These are phyloP conservation scores for Phialemonium atrogriseum DNA, from an alignment of 2,329 filamentous ascomycete genomes.

Conservation along the genomic window DNA sequence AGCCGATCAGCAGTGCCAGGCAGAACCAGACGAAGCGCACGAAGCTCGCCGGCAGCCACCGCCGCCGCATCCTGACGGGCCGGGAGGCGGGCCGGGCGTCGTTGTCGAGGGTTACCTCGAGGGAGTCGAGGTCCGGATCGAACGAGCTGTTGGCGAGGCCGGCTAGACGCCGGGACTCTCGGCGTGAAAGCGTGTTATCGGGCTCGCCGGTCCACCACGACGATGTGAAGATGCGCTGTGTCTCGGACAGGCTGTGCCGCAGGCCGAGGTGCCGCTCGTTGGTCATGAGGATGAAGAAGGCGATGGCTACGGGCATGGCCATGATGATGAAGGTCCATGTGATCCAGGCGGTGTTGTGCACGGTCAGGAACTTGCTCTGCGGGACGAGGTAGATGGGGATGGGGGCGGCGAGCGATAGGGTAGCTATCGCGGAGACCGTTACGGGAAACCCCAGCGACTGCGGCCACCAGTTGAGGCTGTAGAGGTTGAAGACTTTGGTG, in stretches of 20 bases:
- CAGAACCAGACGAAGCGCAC: conserved; percentile 65
- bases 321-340: conserved; percentile 63
- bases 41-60: conserved; percentile 58
- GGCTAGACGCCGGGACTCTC: conserved; percentile 30
- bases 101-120: conserved; percentile 15
- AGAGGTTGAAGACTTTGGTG: conserved; percentile 64
- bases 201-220: conserved; percentile 58
- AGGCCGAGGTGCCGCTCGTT: conserved; percentile 56
- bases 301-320: conserved; percentile 59
- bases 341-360: conserved; percentile 61
- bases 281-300: conserved; percentile 54
- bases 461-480: conserved; percentile 66
- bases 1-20: conserved; percentile 50
- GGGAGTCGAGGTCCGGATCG: conserved; percentile 23
- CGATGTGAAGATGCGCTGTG: conserved; percentile 57
- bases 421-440: conserved; percentile 54
- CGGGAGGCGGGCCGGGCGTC: conserved; percentile 15
- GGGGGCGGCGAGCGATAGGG: conserved; percentile 50
- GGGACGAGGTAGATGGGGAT: conserved; percentile 52
- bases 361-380: conserved; percentile 42
- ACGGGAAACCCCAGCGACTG: conserved; percentile 54
- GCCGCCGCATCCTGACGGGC: conserved; percentile 34
- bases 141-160: conserved; percentile 27
- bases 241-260: conserved; percentile 54
- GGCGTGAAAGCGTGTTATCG: conserved; percentile 31